Base-by-base conservation (phyloP, 306 rosid species). In the Hylodesmum podocarpum region DNA sequence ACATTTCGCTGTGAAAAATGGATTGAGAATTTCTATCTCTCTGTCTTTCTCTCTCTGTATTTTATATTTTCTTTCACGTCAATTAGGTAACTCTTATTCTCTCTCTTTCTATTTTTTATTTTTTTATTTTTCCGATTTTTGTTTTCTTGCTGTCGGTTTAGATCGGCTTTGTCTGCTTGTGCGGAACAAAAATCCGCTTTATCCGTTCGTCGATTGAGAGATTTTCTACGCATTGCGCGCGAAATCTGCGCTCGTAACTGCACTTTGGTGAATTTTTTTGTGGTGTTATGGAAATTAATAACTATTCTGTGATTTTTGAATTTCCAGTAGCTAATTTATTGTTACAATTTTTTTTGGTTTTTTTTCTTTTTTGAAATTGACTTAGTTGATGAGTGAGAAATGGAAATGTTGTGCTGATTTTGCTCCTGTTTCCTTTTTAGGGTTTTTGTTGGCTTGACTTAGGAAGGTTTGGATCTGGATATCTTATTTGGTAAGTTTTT, bases 381-480 rank as follows among this genome's bases (percentile, higher is more conserved):
- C 27, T 40, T 65, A 29, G 11, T 65, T 49, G 36, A 53, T 70
- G 29, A 71, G 6, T 70, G n/a, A n/a, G n/a, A n/a, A n/a, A n/a
- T n/a, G 16, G 27, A 46, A 65, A 64, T 76, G 25, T 47, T 76
- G 55, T 43, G 77, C 50, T 21, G 31, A 76, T 46, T 75, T 65
- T 71, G 63, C 37, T 24, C 40, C 50, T 50, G 33, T 49, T 62
- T 21, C 16, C 8, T 39, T 64, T 70, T 58, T 66, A 66, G 70
- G 80, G 58, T 64, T 70, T 83, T 50, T 59, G 14, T 16, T 66
- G 36, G 33, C 61, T 37, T 75, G 51, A 51, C 71, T 79, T 53
- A n/a, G 7, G 34, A 58, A 74, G 47, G 64, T 41, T 28, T 84
- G 65, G 87, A 84, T 84, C 87, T 47, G 80, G 58, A 75, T 22